A percentile compares a stretch with the other conserved stretches of the same genome.
phyloP scores from a whole-genome alignment of 2,329 filamentous ascomycete species.

The Sclerotinia borealis region DNA sequence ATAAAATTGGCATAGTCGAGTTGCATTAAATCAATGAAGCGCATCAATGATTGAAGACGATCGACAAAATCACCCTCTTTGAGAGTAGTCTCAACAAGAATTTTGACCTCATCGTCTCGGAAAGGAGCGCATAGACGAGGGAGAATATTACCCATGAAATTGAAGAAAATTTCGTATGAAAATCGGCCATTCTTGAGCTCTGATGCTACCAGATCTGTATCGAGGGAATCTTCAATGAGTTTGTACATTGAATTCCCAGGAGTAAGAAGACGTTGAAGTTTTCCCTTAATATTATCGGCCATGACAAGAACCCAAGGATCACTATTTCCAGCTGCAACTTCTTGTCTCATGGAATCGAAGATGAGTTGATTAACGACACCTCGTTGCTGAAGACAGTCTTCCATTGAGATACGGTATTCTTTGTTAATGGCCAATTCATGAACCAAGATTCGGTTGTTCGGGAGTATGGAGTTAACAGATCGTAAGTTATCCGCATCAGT shows the following conservation, averaged over 20 bases:
- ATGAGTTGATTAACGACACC: constrained; percentile 52
- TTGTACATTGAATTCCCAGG: constrained; percentile 67
- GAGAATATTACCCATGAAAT: constrained; percentile 66
- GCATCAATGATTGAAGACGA: constrained; percentile 67
- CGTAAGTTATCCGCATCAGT: constrained; percentile 29
- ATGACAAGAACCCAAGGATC: constrained; percentile 65
- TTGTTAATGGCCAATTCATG: constrained; percentile 77
- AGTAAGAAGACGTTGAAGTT: constrained; percentile 66
- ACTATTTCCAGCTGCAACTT: constrained; percentile 57
- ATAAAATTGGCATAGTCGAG: constrained; percentile 81
- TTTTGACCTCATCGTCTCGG: constrained; percentile 69
- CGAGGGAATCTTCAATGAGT: constrained; percentile 68
- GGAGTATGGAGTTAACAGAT: constrained; percentile 46
- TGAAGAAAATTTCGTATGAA: constrained; percentile 75
- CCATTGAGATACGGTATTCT: constrained; percentile 63
- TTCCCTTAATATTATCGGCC: constrained; percentile 63
- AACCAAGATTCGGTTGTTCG: constrained; percentile 67
- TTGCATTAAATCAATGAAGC: constrained; percentile 70
- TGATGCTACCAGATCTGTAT: constrained; percentile 62
- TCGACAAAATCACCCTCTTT: constrained; percentile 61
- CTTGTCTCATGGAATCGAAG: constrained; percentile 53
- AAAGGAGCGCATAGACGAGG: constrained; percentile 77
- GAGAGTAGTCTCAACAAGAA: constrained; percentile 57
- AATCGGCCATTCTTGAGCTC: constrained; percentile 68
- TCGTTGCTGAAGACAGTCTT: constrained; percentile 53